Base-by-base conservation (phyloP, 257 asterid species). In the Forsythia suspensa region DNA sequence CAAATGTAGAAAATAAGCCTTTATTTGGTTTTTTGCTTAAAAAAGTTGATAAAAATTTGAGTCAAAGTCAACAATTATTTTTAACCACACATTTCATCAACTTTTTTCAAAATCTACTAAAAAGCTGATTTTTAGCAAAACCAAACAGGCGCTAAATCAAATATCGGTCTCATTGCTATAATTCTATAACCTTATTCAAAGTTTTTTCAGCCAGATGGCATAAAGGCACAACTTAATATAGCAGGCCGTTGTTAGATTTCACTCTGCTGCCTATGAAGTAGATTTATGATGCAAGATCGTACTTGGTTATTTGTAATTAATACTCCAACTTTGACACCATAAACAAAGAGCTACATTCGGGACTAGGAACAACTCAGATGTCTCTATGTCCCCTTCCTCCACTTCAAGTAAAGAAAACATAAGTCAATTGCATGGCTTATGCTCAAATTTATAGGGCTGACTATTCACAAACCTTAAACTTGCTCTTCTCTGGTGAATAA, bases 401-500 rank as follows among this genome's bases (percentile, higher is more conserved):
- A 41, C 20, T 21, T 29, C 68, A 52, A 46, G 68, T 61, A 63
- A 40, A 73, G 44, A 39, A 42, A 74, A 52, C 43, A 16, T 34
- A 24, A 10, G 57, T 8, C 68, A 67, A 8, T 15, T 0, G 37
- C 61, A 8, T 36, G 43, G 21, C 12, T 10, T 71, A 70, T 39
- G 11, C 71, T 70, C 42, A 73, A 68, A n/a, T 75, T 61, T 37
- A 44, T 73, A 24, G 52, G 66, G 46, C 71, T 43, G 65, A 44
- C 75, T 37, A 48, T 8, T 48, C 42, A 73, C 76, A 61, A 55
- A 92, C 99, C 99, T 96, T 96, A 75, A 96, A 94, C 86, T 96
- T 96, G 90, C 99, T 92, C 83, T 87, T 96, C 77, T 96, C 98
- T 59, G 91, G 77, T 80, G 98, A 92, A 84, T 80, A 73, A 70